Conservation (phyloP, 352 stramenopile genomes). For the Elongisporangium prolatum region DNA sequence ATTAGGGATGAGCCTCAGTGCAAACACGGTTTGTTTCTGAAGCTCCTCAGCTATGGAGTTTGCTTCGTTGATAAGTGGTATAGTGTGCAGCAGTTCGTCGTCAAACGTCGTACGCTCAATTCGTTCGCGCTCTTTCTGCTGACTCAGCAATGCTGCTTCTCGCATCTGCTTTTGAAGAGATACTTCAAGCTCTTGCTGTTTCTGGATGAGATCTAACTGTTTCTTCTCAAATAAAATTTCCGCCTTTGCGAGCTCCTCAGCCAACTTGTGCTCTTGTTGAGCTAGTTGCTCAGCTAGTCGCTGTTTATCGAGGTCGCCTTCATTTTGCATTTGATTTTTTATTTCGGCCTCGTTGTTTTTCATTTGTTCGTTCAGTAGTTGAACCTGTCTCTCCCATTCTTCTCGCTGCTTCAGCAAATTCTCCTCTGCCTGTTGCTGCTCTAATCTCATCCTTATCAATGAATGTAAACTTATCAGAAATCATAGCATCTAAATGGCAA, state of each 20-base stretch:
- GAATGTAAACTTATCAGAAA: neutral
- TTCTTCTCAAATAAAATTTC: conserved; percentile 78
- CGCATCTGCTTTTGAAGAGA: conserved; percentile 80
- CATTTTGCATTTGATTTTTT: conserved; percentile 64
- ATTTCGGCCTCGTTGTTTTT: conserved; percentile 64
- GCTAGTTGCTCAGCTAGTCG: conserved; percentile 69
- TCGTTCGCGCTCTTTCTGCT: conserved; percentile 74
- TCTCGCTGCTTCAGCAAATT: conserved; percentile 59
- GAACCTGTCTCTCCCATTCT: conserved; percentile 70
- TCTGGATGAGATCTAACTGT: conserved; percentile 56
- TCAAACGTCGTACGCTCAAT: conserved; percentile 70
- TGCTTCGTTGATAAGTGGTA: conserved; percentile 81
- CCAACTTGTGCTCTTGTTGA: conserved; percentile 69
- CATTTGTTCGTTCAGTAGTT: conserved; percentile 71
- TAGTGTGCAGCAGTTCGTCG: conserved; percentile 68
- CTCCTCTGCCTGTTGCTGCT: conserved; percentile 52
- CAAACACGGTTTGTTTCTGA: conserved; percentile 58
- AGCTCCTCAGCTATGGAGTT: conserved; percentile 85
- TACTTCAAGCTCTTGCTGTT: conserved; percentile 61
- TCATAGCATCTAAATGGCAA: neutral
- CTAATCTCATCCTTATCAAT: conserved; percentile 36
- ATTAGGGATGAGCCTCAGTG: conserved; percentile 58
- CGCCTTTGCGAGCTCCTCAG: conserved; percentile 70
- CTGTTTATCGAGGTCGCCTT: conserved; percentile 73
- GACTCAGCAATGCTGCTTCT: conserved; percentile 56